Evolutionary conservation across 2,329 filamentous ascomycete genomes (phyloP).

Genomic region (Camillea tinctor): DNA sequence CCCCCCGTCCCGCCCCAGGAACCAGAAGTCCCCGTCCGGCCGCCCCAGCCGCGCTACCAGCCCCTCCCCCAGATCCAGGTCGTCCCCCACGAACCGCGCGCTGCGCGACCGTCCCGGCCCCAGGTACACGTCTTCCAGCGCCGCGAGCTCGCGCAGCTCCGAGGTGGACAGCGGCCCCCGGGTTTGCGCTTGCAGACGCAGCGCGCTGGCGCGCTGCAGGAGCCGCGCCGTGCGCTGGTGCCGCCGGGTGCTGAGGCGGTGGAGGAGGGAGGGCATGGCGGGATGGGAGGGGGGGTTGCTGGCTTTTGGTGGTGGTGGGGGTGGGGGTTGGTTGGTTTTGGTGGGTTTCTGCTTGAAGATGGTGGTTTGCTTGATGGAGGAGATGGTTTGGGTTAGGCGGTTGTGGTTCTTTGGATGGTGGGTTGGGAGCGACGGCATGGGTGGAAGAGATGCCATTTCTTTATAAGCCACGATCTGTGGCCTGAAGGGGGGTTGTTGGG

Average conservation of each 20-base stretch:
- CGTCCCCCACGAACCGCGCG: background rate
- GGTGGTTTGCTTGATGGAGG: too few relatives aligned
- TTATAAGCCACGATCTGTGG: background rate
- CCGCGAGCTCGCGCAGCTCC: background rate
- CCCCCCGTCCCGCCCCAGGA: constrained; percentile 1
- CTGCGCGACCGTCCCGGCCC: background rate
- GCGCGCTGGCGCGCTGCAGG: background rate
- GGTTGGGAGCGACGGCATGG: too few relatives aligned
- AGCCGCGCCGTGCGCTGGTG: background rate
- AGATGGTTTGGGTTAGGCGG: too few relatives aligned
- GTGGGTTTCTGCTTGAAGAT: too few relatives aligned
- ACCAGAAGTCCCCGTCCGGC: background rate
- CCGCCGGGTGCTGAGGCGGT: background rate
- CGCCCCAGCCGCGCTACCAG: constrained; percentile 6
- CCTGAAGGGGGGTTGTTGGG: background rate
- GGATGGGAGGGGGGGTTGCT: too few relatives aligned
- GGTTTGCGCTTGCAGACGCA: background rate
- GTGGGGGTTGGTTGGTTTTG: background rate
- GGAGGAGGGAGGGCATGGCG: background rate
- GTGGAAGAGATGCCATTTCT: background rate
- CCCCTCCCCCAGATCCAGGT: background rate
- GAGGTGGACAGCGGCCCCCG: background rate
- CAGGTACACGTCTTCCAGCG: constrained; percentile 2
- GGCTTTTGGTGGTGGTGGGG: background rate
- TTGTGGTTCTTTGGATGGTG: too few relatives aligned